Conservation (phyloP, 1,284 basidiomycete species). For the Boletus sp. region DNA sequence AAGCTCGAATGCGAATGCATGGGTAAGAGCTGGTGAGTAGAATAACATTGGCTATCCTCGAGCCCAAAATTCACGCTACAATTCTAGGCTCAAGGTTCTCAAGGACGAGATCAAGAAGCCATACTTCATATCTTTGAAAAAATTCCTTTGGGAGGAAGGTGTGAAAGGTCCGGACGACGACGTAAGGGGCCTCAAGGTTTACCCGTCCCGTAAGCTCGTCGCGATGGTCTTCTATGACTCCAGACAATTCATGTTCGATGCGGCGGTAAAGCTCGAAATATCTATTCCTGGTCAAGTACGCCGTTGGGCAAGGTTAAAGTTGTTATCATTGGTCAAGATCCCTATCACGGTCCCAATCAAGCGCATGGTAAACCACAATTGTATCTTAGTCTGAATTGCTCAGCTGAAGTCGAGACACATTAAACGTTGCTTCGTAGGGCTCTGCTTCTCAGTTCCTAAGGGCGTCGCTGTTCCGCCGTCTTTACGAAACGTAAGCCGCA, state of each 20-base stretch:
- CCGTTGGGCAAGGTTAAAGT: conserved; percentile 74
- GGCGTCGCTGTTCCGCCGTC: conserved; percentile 77
- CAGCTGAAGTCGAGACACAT: conserved; percentile 12
- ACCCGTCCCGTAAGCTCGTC: conserved; percentile 55
- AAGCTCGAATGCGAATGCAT: conserved; percentile 66
- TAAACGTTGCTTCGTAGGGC: conserved; percentile 40
- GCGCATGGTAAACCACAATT: conserved; percentile 55
- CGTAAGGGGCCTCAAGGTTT: conserved; percentile 46
- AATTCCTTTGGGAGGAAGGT: conserved; percentile 66
- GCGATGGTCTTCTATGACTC: background rate
- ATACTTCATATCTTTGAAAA: conserved; percentile 71
- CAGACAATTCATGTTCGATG: conserved; percentile 6
- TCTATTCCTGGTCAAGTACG: conserved; percentile 81
- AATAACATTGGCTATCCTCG: background rate
- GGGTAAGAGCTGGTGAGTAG: conserved; percentile 66
- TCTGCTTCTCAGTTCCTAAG: conserved; percentile 83
- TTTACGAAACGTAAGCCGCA: conserved; percentile 61
- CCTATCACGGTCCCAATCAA: conserved; percentile 65
- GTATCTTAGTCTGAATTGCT: background rate
- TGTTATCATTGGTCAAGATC: conserved; percentile 80
- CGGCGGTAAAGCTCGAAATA: conserved; percentile 52
- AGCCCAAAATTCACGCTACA: conserved; percentile 4
- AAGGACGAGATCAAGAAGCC: conserved; percentile 70
- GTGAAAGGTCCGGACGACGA: conserved; percentile 52
- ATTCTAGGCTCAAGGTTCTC: conserved; percentile 62